A percentile compares a stretch with the other conserved stretches of the same genome.
Evolutionary conservation across 2,329 filamentous ascomycete genomes (phyloP).

Genomic region (Boeremia lycopersici): DNA sequence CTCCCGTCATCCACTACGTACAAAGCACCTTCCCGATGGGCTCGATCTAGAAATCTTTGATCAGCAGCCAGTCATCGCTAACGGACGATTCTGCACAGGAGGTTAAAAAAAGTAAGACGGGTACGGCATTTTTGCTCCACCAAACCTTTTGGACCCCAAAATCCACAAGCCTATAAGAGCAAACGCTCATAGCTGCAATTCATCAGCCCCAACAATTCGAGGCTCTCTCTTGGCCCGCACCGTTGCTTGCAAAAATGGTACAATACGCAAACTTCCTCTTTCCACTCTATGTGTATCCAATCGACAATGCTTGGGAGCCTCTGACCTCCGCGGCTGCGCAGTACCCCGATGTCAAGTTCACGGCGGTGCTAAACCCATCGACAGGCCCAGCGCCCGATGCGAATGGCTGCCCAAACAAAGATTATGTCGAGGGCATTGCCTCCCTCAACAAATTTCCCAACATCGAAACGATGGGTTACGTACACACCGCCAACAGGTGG

Average conservation of each 20-base stretch:
- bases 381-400: constrained; percentile 5
- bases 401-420: constrained; percentile 9
- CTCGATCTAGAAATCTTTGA: not conserved
- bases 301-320: constrained; percentile 14
- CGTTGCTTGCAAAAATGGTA: constrained; percentile 1
- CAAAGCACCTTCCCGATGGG: not conserved
- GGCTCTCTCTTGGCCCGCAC: too few relatives aligned
- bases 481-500: constrained; percentile 14
- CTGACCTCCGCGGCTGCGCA: constrained; percentile 10
- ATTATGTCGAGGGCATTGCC: constrained; percentile 10
- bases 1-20: not conserved
- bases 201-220: too few relatives aligned
- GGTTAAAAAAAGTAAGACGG: not conserved
- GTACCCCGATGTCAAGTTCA: constrained; percentile 14
- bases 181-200: not conserved
- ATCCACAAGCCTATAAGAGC: not conserved
- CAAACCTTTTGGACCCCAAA: not conserved
- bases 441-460: constrained; percentile 10
- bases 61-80: not conserved
- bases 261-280: constrained; percentile 18
- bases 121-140: not conserved
- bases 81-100: not conserved
- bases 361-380: constrained; percentile 16
- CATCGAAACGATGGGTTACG: constrained; percentile 17
- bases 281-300: constrained; percentile 14